Percentiles rank a stretch among this genome's conserved stretches.
Evolutionary conservation across 2,329 filamentous ascomycete genomes (phyloP).

Genomic region (Penicillium digitatum): DNA sequence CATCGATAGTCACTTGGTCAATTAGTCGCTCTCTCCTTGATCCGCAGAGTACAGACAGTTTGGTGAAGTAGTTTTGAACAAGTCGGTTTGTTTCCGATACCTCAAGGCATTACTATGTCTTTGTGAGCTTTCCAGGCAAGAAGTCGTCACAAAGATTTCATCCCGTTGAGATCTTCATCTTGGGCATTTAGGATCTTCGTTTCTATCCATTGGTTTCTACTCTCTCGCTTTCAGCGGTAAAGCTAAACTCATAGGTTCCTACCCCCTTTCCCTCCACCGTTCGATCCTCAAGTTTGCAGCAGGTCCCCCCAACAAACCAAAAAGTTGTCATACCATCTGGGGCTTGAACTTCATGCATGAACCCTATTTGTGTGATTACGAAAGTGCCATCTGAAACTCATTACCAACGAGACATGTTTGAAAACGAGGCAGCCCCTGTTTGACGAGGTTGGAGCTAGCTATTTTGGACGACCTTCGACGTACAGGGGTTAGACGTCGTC

Average conservation of each 20-base stretch:
- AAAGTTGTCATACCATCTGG: not conserved
- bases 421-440: not conserved
- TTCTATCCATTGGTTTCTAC: not conserved
- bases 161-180: not conserved
- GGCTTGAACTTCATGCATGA: not conserved
- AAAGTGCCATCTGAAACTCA: conserved; percentile 42
- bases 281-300: not conserved
- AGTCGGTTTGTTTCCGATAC: conserved; percentile 61
- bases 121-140: conserved; percentile 56
- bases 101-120: conserved; percentile 54
- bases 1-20: conserved; percentile 56
- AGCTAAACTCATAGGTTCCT: not conserved
- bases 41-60: conserved; percentile 49
- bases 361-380: not conserved
- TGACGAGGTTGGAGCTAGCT: not conserved
- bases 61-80: conserved; percentile 52
- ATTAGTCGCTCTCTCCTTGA: conserved; percentile 56
- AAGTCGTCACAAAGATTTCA: conserved; percentile 53
- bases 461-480: not conserved
- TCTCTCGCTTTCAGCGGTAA: not conserved
- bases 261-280: not conserved
- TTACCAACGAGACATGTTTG: too few relatives aligned
- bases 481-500: not conserved
- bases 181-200: not conserved
- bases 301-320: not conserved